phyloP scores from a whole-genome alignment of 441 rosid genomes.

The Erodium texanum region DNA sequence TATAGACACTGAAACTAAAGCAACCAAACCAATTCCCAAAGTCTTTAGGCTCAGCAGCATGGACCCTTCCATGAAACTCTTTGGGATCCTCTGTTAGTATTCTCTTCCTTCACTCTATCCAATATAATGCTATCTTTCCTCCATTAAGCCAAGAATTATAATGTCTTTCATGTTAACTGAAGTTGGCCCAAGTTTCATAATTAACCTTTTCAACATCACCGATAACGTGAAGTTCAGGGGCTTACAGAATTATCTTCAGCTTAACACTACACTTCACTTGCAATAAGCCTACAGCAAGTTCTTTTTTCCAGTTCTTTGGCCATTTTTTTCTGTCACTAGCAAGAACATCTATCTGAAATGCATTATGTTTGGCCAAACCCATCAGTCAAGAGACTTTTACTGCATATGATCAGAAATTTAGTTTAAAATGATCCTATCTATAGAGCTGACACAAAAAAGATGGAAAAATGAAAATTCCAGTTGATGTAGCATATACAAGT shows the following conservation, averaged over 20 bases:
- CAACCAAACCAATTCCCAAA: neutral
- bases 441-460: constrained; percentile 6
- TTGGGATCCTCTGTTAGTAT: too few species aligned
- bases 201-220: neutral
- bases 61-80: neutral
- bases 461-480: too few species aligned
- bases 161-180: neutral
- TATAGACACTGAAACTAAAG: neutral
- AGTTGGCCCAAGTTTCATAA: neutral
- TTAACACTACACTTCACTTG: too few species aligned
- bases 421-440: neutral
- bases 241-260: neutral
- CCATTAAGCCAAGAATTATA: neutral
- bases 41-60: neutral
- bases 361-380: neutral
- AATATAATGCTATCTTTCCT: too few species aligned
- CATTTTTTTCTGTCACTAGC: neutral
- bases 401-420: too few species aligned
- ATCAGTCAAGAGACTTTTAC: neutral
- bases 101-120: too few species aligned
- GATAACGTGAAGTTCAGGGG: neutral
- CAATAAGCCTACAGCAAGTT: neutral
- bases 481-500: constrained; percentile 1
- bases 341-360: neutral
- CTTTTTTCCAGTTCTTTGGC: neutral